Base-by-base conservation (phyloP, 176 grass and related monocot species). In the Lolium multiflorum region DNA sequence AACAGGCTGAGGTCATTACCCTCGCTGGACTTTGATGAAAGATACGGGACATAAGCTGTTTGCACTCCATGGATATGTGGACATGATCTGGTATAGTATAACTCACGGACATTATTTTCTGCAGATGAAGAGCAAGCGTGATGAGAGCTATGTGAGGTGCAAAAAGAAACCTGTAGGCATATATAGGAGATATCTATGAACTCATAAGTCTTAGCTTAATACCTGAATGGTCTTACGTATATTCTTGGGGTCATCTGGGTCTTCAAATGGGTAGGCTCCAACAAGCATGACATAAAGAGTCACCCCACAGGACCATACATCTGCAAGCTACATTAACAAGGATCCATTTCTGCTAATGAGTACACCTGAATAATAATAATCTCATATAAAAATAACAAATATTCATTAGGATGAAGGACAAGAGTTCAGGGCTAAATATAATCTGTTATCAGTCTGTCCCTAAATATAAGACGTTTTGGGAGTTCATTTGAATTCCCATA, bases 281-380 rank as follows among this genome's bases (percentile, higher is more conserved):
- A 92, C 93, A 84, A 98, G 93, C 96, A 98, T 98, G 38, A 98
- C 96, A 55, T 95, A 98, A 4, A 98, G 91, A 83, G 96, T 98
- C 75, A 98, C 96, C 74, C 96, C 96, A 84, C 96, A 95, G 39
- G 96, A 98, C 96, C 96, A 98, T 13, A 98, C 93, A 86, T 98
- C 96, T 88, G 96, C 93, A 91, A 94, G 96, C 96, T 98, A 76
- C 87, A 91, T 56, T 44, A 88, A 81, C 80, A 87, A 76, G 50
- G 50, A 77, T 52, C 60, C 59, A 91, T 49, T 60, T 24, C 55
- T 14, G 77, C 47, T 54, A 44, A 49, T 81, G 76, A 80, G 84
- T 87, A 64, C 14, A 26, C 37, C 66, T 79, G 20, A 55, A 72
- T 28, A 79, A 76, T 21, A 85, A 78, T 79, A 79, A 6, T 64